These are phyloP conservation scores for Oldenlandia corymbosa DNA, from an alignment of 257 asterid species.

Conservation along the genomic window DNA sequence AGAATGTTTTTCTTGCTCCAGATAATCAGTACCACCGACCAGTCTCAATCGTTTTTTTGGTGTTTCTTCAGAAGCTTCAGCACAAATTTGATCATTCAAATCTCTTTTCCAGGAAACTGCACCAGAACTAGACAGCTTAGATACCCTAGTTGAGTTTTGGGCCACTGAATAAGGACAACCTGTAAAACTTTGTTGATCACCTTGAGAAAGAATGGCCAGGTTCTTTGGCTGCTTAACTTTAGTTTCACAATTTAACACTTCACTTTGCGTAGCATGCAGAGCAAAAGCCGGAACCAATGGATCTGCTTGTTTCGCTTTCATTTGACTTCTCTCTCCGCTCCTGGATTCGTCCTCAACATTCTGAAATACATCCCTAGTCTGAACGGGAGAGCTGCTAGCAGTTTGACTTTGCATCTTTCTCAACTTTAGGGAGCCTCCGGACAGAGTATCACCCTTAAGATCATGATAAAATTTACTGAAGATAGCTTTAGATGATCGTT, in stretches of 20 bases:
- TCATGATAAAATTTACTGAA: slow-evolving; percentile 27
- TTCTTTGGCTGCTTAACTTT: slow-evolving; percentile 26
- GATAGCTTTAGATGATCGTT: slow-evolving; percentile 25
- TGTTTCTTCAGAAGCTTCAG: slow-evolving; percentile 20
- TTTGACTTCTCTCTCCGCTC: slow-evolving; percentile 30
- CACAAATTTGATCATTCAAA: slow-evolving; percentile 17
- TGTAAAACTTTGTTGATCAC: slow-evolving; percentile 25
- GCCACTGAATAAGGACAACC: slow-evolving; percentile 24
- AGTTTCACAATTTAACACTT: slow-evolving; percentile 20
- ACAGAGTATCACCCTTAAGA: slow-evolving; percentile 41
- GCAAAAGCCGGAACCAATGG: slow-evolving; percentile 27
- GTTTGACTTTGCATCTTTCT: slow-evolving; percentile 17
- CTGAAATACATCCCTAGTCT: slow-evolving; percentile 22
- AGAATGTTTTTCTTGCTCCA: slow-evolving; percentile 23
- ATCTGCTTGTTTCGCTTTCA: slow-evolving; percentile 40
- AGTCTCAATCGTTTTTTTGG: slow-evolving; percentile 33
- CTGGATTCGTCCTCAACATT: slow-evolving; percentile 27
- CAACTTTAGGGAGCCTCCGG: slow-evolving; percentile 25
- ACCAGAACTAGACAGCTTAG: slow-evolving; percentile 5
- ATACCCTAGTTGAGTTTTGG: slow-evolving; percentile 6
- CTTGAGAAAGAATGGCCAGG: slow-evolving; percentile 19
- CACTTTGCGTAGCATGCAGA: slow-evolving; percentile 21
- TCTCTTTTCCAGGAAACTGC: slow-evolving; percentile 17
- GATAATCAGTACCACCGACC: slow-evolving; percentile 22
- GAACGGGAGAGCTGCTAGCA: slow-evolving; percentile 28